Percentiles rank a stretch among this genome's conserved stretches.
phyloP scores from a whole-genome alignment of 441 rosid genomes.

The Gossypium trilobum region DNA sequence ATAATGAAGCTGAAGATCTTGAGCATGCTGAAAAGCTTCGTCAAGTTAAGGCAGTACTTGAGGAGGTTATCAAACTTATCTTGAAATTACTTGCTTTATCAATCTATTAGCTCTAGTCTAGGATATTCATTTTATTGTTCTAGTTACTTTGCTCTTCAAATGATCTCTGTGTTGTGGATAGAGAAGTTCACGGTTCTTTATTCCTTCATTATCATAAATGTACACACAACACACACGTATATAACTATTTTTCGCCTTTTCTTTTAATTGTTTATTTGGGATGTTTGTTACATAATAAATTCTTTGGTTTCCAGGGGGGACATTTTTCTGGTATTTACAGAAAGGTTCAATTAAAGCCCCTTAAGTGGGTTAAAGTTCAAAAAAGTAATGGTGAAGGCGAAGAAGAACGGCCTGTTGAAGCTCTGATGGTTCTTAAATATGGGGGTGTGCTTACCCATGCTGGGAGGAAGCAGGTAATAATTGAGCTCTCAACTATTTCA shows the following conservation, averaged over 20 bases:
- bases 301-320: conserved; percentile 58
- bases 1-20: conserved; percentile 95
- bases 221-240: not conserved
- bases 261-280: not conserved
- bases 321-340: conserved; percentile 99
- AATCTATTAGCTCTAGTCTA: not conserved
- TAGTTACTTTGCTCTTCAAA: not conserved
- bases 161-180: not conserved
- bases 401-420: conserved; percentile 92
- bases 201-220: not conserved
- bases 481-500: not conserved
- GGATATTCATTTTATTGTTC: not conserved
- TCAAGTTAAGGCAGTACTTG: conserved; percentile 98
- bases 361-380: conserved; percentile 78
- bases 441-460: conserved; percentile 99
- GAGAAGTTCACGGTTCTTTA: not conserved
- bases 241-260: not conserved
- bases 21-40: conserved; percentile 99
- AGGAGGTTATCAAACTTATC: conserved; percentile 55
- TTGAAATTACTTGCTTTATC: not conserved
- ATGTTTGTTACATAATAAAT: not conserved
- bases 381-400: conserved; percentile 81
- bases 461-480: conserved; percentile 91
- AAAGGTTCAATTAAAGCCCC: conserved; percentile 97
- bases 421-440: conserved; percentile 96